Conservation (phyloP, 345 rosid genomes). For the Eutrema japonicum region DNA sequence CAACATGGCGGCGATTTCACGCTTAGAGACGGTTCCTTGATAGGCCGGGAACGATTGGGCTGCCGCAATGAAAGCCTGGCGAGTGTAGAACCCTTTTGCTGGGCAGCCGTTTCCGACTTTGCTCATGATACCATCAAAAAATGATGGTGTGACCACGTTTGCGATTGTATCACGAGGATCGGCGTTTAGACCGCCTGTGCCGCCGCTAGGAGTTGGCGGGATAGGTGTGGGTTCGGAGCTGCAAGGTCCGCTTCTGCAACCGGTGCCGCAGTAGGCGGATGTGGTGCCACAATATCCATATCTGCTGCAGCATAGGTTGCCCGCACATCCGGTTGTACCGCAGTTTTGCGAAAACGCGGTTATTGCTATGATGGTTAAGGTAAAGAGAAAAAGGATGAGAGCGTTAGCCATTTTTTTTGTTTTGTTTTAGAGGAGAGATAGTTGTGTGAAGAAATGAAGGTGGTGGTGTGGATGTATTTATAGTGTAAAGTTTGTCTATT, state of each 20-base stretch:
- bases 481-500: constrained; percentile 16
- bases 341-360: constrained; percentile 38
- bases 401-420: constrained; percentile 23
- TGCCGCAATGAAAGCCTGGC: constrained; percentile 45
- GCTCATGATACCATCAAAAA: constrained; percentile 51
- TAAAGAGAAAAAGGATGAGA: constrained; percentile 34
- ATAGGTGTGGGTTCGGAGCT: constrained; percentile 16
- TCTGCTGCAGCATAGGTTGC: constrained; percentile 42
- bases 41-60: constrained; percentile 35
- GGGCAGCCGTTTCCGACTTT: constrained; percentile 47
- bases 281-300: constrained; percentile 46
- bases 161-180: constrained; percentile 44
- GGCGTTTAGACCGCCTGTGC: constrained; percentile 32
- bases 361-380: constrained; percentile 30
- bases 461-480: constrained; percentile 33
- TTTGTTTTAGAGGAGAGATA: constrained; percentile 9
- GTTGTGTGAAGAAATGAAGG: constrained; percentile 27
- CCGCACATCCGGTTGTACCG: constrained; percentile 32
- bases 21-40: constrained; percentile 51
- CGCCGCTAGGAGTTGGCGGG: constrained; percentile 36
- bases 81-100: constrained; percentile 58
- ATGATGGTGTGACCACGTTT: constrained; percentile 48
- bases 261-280: constrained; percentile 38
- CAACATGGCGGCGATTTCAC: constrained; percentile 60
- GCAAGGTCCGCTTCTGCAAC: constrained; percentile 46